phyloP scores from a whole-genome alignment of 805 yeast species.

The Cyberlindnera euphorbiae region DNA sequence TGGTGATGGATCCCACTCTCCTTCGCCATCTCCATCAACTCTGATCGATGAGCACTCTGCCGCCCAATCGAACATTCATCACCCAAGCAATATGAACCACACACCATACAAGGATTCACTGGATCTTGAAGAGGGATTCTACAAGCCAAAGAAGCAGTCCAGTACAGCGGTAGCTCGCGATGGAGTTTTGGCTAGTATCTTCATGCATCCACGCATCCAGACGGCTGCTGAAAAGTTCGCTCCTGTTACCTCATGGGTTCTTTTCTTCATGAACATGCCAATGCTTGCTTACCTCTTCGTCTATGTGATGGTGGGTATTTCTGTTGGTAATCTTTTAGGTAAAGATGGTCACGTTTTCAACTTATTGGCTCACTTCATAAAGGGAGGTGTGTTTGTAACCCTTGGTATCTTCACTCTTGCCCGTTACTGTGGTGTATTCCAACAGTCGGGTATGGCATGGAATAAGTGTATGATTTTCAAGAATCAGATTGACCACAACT shows the following conservation, averaged over 20 bases:
- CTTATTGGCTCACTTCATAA: slow-evolving; percentile 89
- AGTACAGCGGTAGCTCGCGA: slow-evolving; percentile 27
- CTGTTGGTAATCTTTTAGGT: slow-evolving; percentile 69
- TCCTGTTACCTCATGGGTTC: slow-evolving; percentile 31
- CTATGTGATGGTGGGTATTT: slow-evolving; percentile 49
- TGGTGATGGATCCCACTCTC: slow-evolving; percentile 8
- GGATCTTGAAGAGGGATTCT: slow-evolving; percentile 17
- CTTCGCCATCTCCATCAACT: slow-evolving; percentile 23
- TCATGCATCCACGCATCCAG: slow-evolving; percentile 28
- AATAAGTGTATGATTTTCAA: slow-evolving; percentile 40
- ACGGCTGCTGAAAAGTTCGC: slow-evolving; percentile 22
- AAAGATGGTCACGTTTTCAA: slow-evolving; percentile 65
- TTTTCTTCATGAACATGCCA: slow-evolving; percentile 56
- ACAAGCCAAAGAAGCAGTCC: slow-evolving; percentile 6
- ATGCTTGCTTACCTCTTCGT: slow-evolving; percentile 55
- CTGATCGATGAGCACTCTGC: slow-evolving; percentile 16
- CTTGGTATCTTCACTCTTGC: slow-evolving; percentile 79
- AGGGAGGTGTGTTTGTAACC: slow-evolving; percentile 83
- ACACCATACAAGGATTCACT: slow-evolving; percentile 23
- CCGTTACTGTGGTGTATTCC: slow-evolving; percentile 81
- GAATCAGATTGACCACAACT: slow-evolving; percentile 24
- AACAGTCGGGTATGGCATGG: slow-evolving; percentile 87
- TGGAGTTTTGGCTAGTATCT: slow-evolving; percentile 30
- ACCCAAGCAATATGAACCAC: too few species aligned
- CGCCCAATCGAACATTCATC: slow-evolving; percentile 1